Evolutionary conservation across 352 stramenopile species (phyloP), one percentile per base, ranked within the genome.

Genomic region (Pythium chondricola): DNA sequence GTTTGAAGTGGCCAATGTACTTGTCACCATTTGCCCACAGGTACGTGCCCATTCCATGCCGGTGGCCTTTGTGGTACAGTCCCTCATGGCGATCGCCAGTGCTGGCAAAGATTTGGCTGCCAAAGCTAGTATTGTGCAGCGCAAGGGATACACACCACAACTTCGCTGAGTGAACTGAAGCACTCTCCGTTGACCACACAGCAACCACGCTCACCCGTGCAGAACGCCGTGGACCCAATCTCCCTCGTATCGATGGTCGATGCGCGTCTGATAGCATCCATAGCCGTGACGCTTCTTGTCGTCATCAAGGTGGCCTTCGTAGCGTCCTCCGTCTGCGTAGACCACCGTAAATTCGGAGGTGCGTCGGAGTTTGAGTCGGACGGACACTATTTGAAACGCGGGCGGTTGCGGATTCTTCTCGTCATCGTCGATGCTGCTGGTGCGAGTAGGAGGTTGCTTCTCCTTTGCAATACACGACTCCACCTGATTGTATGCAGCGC

Each of bases 21-120:
- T 91, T 93, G 65, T 95, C 85, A 1, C 85, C 85, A 53, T 95
- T 95, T 2, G 80, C 62, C 85, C 85, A 95, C 35, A 93, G 61
- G 42, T 92, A 95, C 36, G 82, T 93, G 16, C 83, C 83, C 43
- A 71, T 73, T 18, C 85, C 85, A 50, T 95, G 78, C 22, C 85
- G 78, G 43, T 88, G 74, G 52, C 84, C 88, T 53, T 90, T 91
- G 40, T 83, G 64, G 58, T 93, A 95, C 57, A 92, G 83, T 8
- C 83, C 83, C 74, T 95, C 85, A 31, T 95, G 83, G 16, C 83
- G 84, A 43, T 94, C 85, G 10, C 83, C 75, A 0, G 76, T 91
- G n/a, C 48, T 56, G 17, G 76, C 75, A 71, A 93, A 95, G 4
- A 65, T 71, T 56, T 91, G 80, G 59, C 79, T 92, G 14, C 83